Evolutionary conservation across 1,139 yeast species (phyloP).

Genomic region (Ogataea hybrid): DNA sequence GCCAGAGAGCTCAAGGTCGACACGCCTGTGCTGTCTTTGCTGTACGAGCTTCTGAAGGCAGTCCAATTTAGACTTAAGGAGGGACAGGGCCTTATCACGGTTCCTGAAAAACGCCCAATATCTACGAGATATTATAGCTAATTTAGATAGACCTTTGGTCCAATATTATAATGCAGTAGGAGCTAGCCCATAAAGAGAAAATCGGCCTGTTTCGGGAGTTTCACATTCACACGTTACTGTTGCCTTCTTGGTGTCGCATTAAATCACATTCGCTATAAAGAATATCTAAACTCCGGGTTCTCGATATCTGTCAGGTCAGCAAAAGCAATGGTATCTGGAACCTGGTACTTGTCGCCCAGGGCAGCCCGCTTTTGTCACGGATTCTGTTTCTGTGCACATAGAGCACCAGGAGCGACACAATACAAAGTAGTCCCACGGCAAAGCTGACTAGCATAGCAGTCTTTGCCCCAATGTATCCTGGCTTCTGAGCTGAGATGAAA

Average conservation of each 20-base stretch:
- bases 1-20: constrained; percentile 43
- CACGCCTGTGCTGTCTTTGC: constrained; percentile 41
- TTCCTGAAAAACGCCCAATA: constrained; percentile 27
- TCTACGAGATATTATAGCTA: constrained; percentile 1
- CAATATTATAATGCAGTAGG: too few relatives aligned
- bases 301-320: constrained; percentile 68
- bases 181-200: too few relatives aligned
- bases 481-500: constrained; percentile 31
- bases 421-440: neutral
- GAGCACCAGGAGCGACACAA: neutral
- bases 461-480: neutral
- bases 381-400: neutral
- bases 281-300: constrained; percentile 42
- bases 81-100: constrained; percentile 33
- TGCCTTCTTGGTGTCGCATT: too few relatives aligned
- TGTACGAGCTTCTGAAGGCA: constrained; percentile 38
- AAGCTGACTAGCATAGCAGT: neutral
- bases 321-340: constrained; percentile 42
- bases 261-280: too few relatives aligned
- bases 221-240: too few relatives aligned
- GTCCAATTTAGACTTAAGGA: constrained; percentile 44
- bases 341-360: constrained; percentile 27
- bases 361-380: constrained; percentile 33
- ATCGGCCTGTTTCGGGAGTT: too few relatives aligned
- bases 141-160: constrained; percentile 37